Evolutionary conservation across 1,139 yeast species (phyloP).

Genomic region (Protomyces arabidopsidicola): DNA sequence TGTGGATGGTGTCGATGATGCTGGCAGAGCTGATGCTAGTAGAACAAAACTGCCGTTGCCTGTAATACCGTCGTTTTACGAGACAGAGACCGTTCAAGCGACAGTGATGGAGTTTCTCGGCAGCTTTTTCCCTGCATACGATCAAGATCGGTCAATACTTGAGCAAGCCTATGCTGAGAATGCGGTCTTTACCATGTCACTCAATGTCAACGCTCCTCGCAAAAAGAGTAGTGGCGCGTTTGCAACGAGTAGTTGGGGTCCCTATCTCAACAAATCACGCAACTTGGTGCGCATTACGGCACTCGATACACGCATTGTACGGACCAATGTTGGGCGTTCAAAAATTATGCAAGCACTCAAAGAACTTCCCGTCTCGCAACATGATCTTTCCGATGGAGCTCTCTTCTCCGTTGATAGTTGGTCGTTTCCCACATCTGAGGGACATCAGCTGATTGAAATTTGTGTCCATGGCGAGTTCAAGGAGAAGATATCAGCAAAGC

Average conservation of each 20-base stretch:
- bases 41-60: slow-evolving; percentile 49
- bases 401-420: slow-evolving; percentile 75
- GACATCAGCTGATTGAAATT: slow-evolving; percentile 69
- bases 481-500: slow-evolving; percentile 53
- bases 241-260: slow-evolving; percentile 36
- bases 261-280: slow-evolving; percentile 56
- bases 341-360: slow-evolving; percentile 58
- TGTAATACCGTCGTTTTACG: slow-evolving; percentile 64
- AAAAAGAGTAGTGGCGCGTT: slow-evolving; percentile 35
- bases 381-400: slow-evolving; percentile 60
- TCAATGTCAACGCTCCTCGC: slow-evolving; percentile 48
- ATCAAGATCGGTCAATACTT: slow-evolving; percentile 64
- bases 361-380: slow-evolving; percentile 70
- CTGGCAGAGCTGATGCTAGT: slow-evolving; percentile 2
- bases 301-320: slow-evolving; percentile 50
- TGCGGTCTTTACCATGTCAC: slow-evolving; percentile 75
- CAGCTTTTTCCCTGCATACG: slow-evolving; percentile 64
- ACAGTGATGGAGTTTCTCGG: slow-evolving; percentile 71
- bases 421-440: slow-evolving; percentile 48
- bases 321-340: slow-evolving; percentile 68
- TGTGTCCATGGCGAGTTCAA: slow-evolving; percentile 78
- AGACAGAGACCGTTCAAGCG: slow-evolving; percentile 64
- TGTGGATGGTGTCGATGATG: slow-evolving; percentile 15
- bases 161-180: slow-evolving; percentile 70
- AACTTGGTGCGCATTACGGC: slow-evolving; percentile 68